Evolutionary conservation across 768 basidiomycete genomes (phyloP).

Genomic region (Rhodosporidiobolus sp.): DNA sequence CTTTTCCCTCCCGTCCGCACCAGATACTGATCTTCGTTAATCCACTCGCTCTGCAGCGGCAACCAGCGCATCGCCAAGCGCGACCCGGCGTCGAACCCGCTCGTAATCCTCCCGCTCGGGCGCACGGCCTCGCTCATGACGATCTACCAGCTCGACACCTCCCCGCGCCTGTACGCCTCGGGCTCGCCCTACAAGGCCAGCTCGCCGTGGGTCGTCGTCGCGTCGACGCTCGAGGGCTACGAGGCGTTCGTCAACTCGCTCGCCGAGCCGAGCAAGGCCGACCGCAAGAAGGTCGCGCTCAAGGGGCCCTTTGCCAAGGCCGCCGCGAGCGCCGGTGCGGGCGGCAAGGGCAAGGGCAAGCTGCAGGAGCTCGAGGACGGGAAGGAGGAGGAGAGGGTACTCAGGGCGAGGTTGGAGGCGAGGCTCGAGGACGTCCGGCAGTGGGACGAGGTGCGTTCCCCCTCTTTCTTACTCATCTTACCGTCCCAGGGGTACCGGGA

Average conservation of each 20-base stretch:
- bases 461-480: background rate
- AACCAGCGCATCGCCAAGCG: constrained; percentile 33
- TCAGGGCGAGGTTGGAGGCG: constrained; percentile 20
- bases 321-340: background rate
- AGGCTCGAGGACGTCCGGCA: constrained; percentile 1
- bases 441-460: constrained; percentile 17
- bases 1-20: background rate
- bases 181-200: background rate
- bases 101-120: constrained; percentile 29
- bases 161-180: constrained; percentile 23
- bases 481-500: no score
- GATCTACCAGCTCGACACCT: constrained; percentile 27
- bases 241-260: constrained; percentile 21
- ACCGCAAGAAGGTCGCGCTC: background rate
- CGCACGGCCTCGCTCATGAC: constrained; percentile 20
- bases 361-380: constrained; percentile 7
- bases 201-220: constrained; percentile 10
- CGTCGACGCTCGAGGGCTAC: constrained; percentile 17
- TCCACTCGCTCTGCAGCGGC: constrained; percentile 4
- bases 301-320: constrained; percentile 5
- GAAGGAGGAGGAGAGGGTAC: constrained; percentile 19
- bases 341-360: constrained; percentile 2
- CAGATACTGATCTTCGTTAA: background rate
- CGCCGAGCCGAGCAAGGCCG: constrained; percentile 17
- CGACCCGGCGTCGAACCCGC: constrained; percentile 18